Evolutionary conservation across 257 asterid species (phyloP).

Genomic region (Mentha longifolia): DNA sequence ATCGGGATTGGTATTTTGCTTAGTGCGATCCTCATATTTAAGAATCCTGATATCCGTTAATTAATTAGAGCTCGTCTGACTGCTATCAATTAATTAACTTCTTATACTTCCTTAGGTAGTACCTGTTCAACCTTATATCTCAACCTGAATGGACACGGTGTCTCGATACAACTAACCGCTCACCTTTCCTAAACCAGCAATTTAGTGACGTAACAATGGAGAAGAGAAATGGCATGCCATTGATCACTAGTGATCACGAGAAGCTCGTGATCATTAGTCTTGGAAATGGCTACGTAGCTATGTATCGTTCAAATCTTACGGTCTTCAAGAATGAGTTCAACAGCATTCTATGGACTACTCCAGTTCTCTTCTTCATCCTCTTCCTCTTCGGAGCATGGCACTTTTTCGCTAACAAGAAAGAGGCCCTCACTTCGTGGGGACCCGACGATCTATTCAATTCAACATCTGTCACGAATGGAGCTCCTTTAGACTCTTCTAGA

Average conservation of each 20-base stretch:
- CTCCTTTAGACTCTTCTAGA: slow-evolving; percentile 66
- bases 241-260: slow-evolving; percentile 73
- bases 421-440: too few relatives aligned
- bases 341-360: slow-evolving; percentile 84
- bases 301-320: slow-evolving; percentile 87
- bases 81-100: too few relatives aligned
- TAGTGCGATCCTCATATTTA: too few relatives aligned
- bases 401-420: too few relatives aligned
- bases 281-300: slow-evolving; percentile 74
- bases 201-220: slow-evolving; percentile 35
- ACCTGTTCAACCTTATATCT: too few relatives aligned
- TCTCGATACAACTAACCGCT: too few relatives aligned
- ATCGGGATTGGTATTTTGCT: too few relatives aligned
- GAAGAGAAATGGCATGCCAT: slow-evolving; percentile 44
- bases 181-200: slow-evolving; percentile 62
- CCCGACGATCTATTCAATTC: slow-evolving; percentile 74
- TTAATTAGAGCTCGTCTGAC: too few relatives aligned
- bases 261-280: slow-evolving; percentile 73
- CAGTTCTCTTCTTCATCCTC: slow-evolving; percentile 79
- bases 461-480: slow-evolving; percentile 50
- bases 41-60: too few relatives aligned
- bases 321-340: slow-evolving; percentile 76
- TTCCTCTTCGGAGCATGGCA: too few relatives aligned
- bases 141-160: too few relatives aligned
- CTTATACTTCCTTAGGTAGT: too few relatives aligned